These are phyloP conservation scores for Kuraishia ogatae DNA, from an alignment of 805 yeast genomes.

Conservation along the genomic window DNA sequence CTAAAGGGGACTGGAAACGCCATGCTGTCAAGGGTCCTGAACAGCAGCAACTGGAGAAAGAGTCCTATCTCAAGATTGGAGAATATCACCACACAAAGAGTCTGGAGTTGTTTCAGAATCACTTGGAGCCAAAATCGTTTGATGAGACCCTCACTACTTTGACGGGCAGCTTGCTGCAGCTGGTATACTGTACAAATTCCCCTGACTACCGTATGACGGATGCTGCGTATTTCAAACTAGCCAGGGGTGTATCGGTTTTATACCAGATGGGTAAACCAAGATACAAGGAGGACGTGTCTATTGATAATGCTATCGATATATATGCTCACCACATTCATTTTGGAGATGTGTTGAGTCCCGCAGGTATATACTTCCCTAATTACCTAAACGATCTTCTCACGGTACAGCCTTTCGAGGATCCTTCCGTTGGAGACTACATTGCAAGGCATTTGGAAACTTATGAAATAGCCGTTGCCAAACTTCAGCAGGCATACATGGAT, in stretches of 20 bases:
- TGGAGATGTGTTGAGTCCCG: conserved; percentile 11
- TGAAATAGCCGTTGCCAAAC: conserved; percentile 3
- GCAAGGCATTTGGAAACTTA: neutral
- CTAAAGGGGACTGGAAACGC: neutral
- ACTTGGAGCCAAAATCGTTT: conserved; percentile 8
- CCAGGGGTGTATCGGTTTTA: conserved; percentile 3
- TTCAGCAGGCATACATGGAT: conserved; percentile 1
- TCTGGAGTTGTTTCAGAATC: conserved; percentile 11
- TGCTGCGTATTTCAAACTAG: conserved; percentile 12
- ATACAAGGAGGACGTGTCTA: neutral
- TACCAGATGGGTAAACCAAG: neutral
- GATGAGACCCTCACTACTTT: neutral
- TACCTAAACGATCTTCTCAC: conserved; percentile 13
- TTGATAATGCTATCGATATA: neutral
- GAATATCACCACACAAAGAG: conserved; percentile 15
- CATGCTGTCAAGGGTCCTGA: conserved; percentile 1
- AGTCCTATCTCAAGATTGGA: conserved; percentile 12
- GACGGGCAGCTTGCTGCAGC: neutral
- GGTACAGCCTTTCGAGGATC: conserved; percentile 2
- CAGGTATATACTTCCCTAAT: conserved; percentile 14
- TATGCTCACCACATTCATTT: conserved; percentile 1
- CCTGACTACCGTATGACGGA: conserved; percentile 12
- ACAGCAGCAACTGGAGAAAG: conserved; percentile 6
- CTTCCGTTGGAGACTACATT: neutral
- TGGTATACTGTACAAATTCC: neutral